Evolutionary conservation across 768 basidiomycete species (phyloP), one percentile per base, ranked within the genome.

Genomic region (Russula foetens): DNA sequence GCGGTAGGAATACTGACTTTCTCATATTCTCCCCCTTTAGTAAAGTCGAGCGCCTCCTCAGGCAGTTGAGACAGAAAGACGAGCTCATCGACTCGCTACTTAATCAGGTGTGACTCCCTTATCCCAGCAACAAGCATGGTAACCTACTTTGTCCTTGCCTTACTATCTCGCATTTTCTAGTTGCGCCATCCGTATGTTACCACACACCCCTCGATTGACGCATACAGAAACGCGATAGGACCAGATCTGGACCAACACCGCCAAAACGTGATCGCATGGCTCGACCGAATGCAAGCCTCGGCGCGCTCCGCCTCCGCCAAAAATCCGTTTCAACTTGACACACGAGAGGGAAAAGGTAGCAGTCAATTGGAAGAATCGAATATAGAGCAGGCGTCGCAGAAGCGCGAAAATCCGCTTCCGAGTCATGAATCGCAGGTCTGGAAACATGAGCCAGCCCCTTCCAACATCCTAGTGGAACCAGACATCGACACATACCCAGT

Each of bases 31-130:
- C n/a, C n/a, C n/a, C n/a, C n/a, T n/a, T 71, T 67, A 93, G 90
- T 69, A 92, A 91, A 75, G 83, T 88, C 60, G 90, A 92, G 68
- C 90, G 90, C 69, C 77, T 93, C n/a, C 80, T 92, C 29, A 87
- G 89, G 6, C 88, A 92, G 70, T 85, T 93, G 64, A 81, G 85
- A 55, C 90, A 92, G 74, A 93, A 92, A 75, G 90, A 92, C 74
- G 77, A 83, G 19, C 86, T 92, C 66, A 92, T 93, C 65, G 88
- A 91, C 63, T 87, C 84, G 14, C 81, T 92, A 14, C 79, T 92
- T 65, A 91, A 90, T 69, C 89, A 92, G 76, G 39, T 17, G 77
- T 70, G 1, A 31, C 58, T 26, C 29, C 28, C 54, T 7, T 41
- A 35, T 43, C 17, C 50, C 26, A 19, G 11, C 39, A 2, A 41